Percentiles rank a stretch among this genome's conserved stretches.
Evolutionary conservation across 192 early-diverging fungal species (phyloP).

Genomic region (Tieghemiomyces parasiticus): DNA sequence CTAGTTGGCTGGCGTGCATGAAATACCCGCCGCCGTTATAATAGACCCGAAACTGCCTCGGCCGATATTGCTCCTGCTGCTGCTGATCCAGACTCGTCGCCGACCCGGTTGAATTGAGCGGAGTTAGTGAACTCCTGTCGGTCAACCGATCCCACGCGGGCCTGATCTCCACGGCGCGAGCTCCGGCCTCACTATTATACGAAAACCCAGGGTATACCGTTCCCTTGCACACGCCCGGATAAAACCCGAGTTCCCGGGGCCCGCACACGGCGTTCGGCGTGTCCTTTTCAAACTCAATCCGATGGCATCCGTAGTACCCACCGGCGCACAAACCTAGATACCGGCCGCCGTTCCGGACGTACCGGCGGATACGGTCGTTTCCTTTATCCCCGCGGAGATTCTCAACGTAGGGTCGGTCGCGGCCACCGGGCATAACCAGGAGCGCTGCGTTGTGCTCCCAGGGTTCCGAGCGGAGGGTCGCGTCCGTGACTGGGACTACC

Average conservation of each 20-base stretch:
- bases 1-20: too few species aligned
- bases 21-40: constrained; percentile 67
- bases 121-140: constrained; percentile 19
- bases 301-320: constrained; percentile 58
- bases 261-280: constrained; percentile 50
- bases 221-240: constrained; percentile 47
- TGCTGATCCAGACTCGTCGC: constrained; percentile 9
- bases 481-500: constrained; percentile 66
- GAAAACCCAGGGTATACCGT: constrained; percentile 67
- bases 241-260: constrained; percentile 56
- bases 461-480: constrained; percentile 53
- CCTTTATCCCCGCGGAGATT: constrained; percentile 46
- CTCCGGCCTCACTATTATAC: constrained; percentile 67
- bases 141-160: constrained; percentile 5
- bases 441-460: constrained; percentile 81
- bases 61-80: constrained; percentile 6
- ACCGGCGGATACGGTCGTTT: constrained; percentile 46
- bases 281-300: constrained; percentile 65
- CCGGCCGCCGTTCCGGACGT: constrained; percentile 58
- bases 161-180: constrained; percentile 37
- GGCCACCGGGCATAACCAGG: constrained; percentile 80
- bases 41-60: constrained; percentile 28
- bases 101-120: constrained; percentile 12
- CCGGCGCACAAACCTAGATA: constrained; percentile 93
- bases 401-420: constrained; percentile 66